A percentile compares a stretch with the other conserved stretches of the same genome.
These are phyloP conservation scores for Cladosporium colombiae DNA, from an alignment of 2,329 filamentous ascomycete genomes.

Conservation along the genomic window DNA sequence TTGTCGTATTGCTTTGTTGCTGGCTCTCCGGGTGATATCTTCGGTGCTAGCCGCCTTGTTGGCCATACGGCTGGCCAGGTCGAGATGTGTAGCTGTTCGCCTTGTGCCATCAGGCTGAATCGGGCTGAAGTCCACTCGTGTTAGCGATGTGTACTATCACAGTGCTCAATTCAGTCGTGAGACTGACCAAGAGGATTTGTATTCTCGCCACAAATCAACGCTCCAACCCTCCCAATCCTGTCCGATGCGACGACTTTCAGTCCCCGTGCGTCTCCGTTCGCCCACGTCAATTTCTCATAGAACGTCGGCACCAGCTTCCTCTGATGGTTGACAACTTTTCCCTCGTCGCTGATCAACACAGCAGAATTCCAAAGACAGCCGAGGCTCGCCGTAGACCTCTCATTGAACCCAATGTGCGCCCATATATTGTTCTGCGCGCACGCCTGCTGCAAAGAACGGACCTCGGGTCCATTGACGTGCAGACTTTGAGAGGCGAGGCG, in stretches of 20 bases:
- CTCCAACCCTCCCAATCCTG: constrained; percentile 49
- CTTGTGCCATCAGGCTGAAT: constrained; percentile 56
- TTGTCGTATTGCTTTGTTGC: constrained; percentile 53
- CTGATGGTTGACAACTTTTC: constrained; percentile 53
- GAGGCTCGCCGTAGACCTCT: constrained; percentile 46
- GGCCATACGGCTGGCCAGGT: constrained; percentile 60
- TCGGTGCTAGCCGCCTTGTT: constrained; percentile 34
- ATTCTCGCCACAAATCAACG: constrained; percentile 59
- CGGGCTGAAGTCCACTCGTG: constrained; percentile 33
- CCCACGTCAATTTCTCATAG: constrained; percentile 59
- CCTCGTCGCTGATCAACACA: constrained; percentile 48
- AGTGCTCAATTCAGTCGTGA: background rate
- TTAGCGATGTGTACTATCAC: background rate
- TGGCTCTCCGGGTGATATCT: background rate
- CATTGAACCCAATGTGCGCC: constrained; percentile 55
- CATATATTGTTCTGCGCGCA: constrained; percentile 43
- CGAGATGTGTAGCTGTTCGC: constrained; percentile 58
- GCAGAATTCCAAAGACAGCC: constrained; percentile 56
- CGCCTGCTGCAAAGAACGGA: constrained; percentile 43
- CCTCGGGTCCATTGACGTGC: constrained; percentile 50
- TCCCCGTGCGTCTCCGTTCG: constrained; percentile 54
- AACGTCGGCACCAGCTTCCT: constrained; percentile 59
- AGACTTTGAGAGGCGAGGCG: constrained; percentile 49
- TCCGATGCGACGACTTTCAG: constrained; percentile 49
- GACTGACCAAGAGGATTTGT: constrained; percentile 53